Evolutionary conservation across 257 asterid species (phyloP), one percentile per base, ranked within the genome.

Genomic region (Apocynum venetum): DNA sequence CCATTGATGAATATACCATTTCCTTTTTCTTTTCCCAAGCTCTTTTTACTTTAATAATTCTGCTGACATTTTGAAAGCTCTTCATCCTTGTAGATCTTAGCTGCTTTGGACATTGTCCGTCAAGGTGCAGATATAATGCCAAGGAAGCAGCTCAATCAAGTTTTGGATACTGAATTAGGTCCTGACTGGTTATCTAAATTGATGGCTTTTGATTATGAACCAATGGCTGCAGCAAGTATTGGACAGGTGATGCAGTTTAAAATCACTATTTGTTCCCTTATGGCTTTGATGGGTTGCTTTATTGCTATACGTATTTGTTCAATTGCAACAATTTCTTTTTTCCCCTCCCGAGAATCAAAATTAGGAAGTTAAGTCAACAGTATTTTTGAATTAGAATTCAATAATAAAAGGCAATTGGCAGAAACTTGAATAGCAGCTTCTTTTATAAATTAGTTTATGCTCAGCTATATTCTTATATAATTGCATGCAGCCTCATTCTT

Each of bases 51-150:
- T 57, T 5, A 60, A 17, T 52, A 36, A 15, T 35, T 57, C 60
- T 65, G 66, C 71, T 80, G 75, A 75, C 71, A 80, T 65, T 65
- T 57, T 73, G 72, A 19, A 64, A 78, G 70, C 66, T 76, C 48
- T 60, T n/a, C 79, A 57, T 78, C 71, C 71, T 82, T 84, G 86
- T 87, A 94, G 97, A 91, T 95, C 85, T 86, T 95, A 88, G 92
- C 96, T 84, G 98, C 98, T 86, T 85, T 95, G 85, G 97, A 93
- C 71, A 86, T 92, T 80, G 98, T 94, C 75, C 97, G 98, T 77
- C 98, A 94, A 85, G 98, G 98, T 79, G 98, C 98, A 56, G 98
- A 95, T 82, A 86, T 92, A 84, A 95, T 95, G 98, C 98, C 98
- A 25, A 88, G 85, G 86, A 92, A 86, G 73, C 98, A 92, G 86